Evolutionary conservation across 164 flowering plant genomes (phyloP).

Genomic region (Vitis vinifera): ASM3070453v1 NC_081805.1:8352001-8352500

Average conservation of each 20-base stretch:
- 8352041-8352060: background rate
- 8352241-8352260: background rate
- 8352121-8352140: slow-evolving; percentile 23
- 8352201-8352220: slow-evolving; percentile 25
- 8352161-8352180: slow-evolving; percentile 31
- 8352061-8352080: slow-evolving; percentile 31
- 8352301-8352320: slow-evolving; percentile 6
- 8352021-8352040: background rate
- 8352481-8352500: slow-evolving; percentile 9
- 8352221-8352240: background rate
- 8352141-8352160: slow-evolving; percentile 27
- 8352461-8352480: slow-evolving; percentile 2
- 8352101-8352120: slow-evolving; percentile 22
- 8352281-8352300: slow-evolving; percentile 9
- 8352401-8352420: background rate
- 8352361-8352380: background rate
- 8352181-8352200: slow-evolving; percentile 34
- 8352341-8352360: slow-evolving; percentile 4
- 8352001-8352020: slow-evolving; percentile 5
- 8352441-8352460: slow-evolving; percentile 1
- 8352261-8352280: slow-evolving; percentile 1
- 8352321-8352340: slow-evolving; percentile 3
- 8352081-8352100: slow-evolving; percentile 17
- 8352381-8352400: slow-evolving; percentile 4
- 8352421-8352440: slow-evolving; percentile 4